Percentiles rank a stretch among this genome's conserved stretches.
These are phyloP conservation scores for Mycena latifolia DNA, from an alignment of 768 basidiomycete species.

Conservation along the genomic window DNA sequence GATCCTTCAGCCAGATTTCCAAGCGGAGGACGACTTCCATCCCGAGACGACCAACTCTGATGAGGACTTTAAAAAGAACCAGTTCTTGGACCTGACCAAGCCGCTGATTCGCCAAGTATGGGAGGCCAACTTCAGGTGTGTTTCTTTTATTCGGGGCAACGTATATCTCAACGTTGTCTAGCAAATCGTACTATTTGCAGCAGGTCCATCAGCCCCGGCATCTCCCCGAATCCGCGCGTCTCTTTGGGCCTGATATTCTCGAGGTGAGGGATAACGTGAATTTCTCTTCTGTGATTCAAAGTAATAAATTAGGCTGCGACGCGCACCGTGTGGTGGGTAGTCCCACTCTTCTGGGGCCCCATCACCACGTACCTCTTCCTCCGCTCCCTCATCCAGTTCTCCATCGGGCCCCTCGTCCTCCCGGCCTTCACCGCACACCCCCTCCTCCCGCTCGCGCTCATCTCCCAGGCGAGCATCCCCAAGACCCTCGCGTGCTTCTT, in stretches of 20 bases:
- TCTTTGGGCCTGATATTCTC: slow-evolving; percentile 86
- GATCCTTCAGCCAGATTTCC: slow-evolving; percentile 75
- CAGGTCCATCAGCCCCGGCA: slow-evolving; percentile 98
- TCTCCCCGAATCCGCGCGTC: slow-evolving; percentile 81
- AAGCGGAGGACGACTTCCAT: slow-evolving; percentile 89
- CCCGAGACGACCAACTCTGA: slow-evolving; percentile 89
- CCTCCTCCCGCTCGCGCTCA: slow-evolving; percentile 61
- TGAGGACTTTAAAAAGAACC: slow-evolving; percentile 88
- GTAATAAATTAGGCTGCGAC: slow-evolving; percentile 71
- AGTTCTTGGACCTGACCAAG: slow-evolving; percentile 91
- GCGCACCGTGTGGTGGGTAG: slow-evolving; percentile 92
- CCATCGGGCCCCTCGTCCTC: slow-evolving; percentile 59
- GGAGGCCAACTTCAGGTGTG: slow-evolving; percentile 85
- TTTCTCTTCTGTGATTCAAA: neutral
- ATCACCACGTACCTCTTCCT: slow-evolving; percentile 84
- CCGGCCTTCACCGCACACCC: slow-evolving; percentile 73
- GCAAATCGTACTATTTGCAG: slow-evolving; percentile 95
- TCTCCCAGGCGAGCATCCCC: slow-evolving; percentile 57
- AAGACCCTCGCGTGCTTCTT: slow-evolving; percentile 80
- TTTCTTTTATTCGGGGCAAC: slow-evolving; percentile 3
- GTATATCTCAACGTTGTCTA: slow-evolving; percentile 40
- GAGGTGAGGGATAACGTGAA: slow-evolving; percentile 66
- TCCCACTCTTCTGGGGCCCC: slow-evolving; percentile 93
- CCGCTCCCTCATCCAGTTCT: slow-evolving; percentile 88
- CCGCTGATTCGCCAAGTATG: slow-evolving; percentile 91